Evolutionary conservation across 139 green algal genomes (phyloP).

Genomic region (Spirogloea muscicola): DNA sequence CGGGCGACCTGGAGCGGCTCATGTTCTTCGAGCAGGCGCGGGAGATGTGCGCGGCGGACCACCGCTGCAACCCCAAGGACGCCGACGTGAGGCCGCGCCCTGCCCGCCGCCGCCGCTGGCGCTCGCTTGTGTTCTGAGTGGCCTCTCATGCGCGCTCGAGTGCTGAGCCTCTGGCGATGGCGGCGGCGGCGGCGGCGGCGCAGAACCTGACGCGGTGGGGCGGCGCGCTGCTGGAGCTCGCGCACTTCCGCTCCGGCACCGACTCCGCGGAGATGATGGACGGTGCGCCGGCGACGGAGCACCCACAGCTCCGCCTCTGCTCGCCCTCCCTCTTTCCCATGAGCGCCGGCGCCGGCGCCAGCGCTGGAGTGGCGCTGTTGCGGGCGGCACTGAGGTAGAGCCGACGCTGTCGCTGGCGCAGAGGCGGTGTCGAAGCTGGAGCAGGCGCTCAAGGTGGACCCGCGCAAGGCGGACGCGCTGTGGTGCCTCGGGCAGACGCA

Average conservation of each 20-base stretch:
- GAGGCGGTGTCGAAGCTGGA: constrained; percentile 81
- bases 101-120: no score
- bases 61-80: constrained; percentile 72
- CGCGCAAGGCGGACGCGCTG: constrained; percentile 72
- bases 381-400: no score
- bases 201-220: constrained; percentile 81
- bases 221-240: constrained; percentile 90
- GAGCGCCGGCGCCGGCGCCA: no score
- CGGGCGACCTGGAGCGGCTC: constrained; percentile 49
- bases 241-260: constrained; percentile 83
- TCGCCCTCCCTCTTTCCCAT: no score
- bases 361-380: no score
- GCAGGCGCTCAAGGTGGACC: constrained; percentile 71
- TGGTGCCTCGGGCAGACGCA: constrained; percentile 97
- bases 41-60: constrained; percentile 71
- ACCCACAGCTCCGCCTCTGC: background rate
- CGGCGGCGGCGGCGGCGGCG: background rate
- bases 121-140: no score
- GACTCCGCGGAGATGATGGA: constrained; percentile 85
- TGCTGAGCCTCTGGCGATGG: no score
- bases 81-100: constrained; percentile 66
- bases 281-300: no score
- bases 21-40: constrained; percentile 90
- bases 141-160: no score
- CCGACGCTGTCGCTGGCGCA: background rate